These are phyloP conservation scores for Smallanthus sonchifolius DNA, from an alignment of 129 eudicot species.

Conservation along the genomic window DNA sequence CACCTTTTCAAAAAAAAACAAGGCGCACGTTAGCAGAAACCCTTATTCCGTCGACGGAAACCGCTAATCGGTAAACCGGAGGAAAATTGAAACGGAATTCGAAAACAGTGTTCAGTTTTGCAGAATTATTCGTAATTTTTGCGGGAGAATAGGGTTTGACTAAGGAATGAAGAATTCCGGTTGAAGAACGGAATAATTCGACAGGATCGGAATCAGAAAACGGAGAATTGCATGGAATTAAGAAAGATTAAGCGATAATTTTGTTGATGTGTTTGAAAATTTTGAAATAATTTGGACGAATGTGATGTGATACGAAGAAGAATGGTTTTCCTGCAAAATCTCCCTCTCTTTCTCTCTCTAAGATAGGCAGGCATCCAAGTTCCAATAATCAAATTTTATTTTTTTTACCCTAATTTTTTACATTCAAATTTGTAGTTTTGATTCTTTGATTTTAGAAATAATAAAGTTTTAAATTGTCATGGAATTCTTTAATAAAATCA, in stretches of 20 bases:
- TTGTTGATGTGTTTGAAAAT: not conserved
- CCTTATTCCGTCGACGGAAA: constrained; percentile 5
- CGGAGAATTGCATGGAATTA: not conserved
- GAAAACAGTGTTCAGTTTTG: not conserved
- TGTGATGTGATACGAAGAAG: not conserved
- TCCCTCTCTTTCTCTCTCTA: constrained; percentile 18
- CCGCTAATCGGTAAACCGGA: not conserved
- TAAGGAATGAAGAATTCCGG: not conserved
- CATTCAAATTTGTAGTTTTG: no score
- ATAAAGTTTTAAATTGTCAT: no score
- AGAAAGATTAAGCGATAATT: not conserved
- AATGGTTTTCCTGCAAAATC: constrained; percentile 35
- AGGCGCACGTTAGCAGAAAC: constrained; percentile 9
- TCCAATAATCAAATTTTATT: not conserved
- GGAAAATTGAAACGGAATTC: not conserved
- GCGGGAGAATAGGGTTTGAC: constrained; percentile 11
- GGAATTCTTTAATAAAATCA: no score
- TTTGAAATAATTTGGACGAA: constrained; percentile 6
- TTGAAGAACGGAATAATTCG: not conserved
- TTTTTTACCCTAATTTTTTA: not conserved
- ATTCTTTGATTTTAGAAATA: no score
- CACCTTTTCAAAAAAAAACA: not conserved
- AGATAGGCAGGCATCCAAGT: not conserved
- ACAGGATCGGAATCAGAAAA: not conserved
- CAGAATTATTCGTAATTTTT: not conserved